Percentiles rank a stretch among this genome's conserved stretches.
Evolutionary conservation across 768 basidiomycete species (phyloP).

Genomic region (Cyclocybe cylindracea): DNA sequence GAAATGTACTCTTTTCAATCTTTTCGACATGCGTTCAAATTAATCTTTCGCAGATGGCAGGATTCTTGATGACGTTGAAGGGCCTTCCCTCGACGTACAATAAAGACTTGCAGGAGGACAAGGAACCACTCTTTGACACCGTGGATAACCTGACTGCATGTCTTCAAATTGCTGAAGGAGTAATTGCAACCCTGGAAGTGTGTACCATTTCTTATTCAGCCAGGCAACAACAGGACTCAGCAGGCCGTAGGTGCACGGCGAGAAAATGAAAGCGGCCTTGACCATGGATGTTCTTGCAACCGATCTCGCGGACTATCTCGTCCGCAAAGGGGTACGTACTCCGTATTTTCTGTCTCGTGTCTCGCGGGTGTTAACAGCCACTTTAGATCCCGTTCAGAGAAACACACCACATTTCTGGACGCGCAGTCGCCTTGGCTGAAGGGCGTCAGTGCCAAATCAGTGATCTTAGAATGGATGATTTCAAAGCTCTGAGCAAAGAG

Average conservation of each 20-base stretch:
- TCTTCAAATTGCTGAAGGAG: conserved; percentile 92
- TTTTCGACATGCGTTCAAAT: conserved; percentile 3
- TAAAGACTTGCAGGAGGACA: conserved; percentile 98
- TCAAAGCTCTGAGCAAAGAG: conserved; percentile 67
- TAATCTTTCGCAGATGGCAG: conserved; percentile 73
- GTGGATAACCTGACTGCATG: conserved; percentile 89
- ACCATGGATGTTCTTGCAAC: conserved; percentile 99
- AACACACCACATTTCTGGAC: conserved; percentile 97
- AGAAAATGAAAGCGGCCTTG: conserved; percentile 87
- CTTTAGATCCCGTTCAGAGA: conserved; percentile 94
- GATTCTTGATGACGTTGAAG: conserved; percentile 96
- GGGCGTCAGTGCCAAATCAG: conserved; percentile 77
- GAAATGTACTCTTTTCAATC: conserved; percentile 59
- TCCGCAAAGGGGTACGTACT: conserved; percentile 89
- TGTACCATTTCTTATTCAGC: conserved; percentile 19
- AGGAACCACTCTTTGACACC: conserved; percentile 94
- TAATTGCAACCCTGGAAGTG: conserved; percentile 87
- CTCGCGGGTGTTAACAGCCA: background rate
- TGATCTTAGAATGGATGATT: conserved; percentile 79
- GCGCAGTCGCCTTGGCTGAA: conserved; percentile 94
- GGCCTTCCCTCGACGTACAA: conserved; percentile 99
- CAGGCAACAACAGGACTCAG: background rate
- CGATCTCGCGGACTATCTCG: conserved; percentile 98
- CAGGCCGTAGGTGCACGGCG: conserved; percentile 69
- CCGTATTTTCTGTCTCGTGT: background rate